Evolutionary conservation across 31 red algal species (phyloP), one percentile per base, ranked within the genome.

Genomic region (Odonthalia washingtoniensis): DNA sequence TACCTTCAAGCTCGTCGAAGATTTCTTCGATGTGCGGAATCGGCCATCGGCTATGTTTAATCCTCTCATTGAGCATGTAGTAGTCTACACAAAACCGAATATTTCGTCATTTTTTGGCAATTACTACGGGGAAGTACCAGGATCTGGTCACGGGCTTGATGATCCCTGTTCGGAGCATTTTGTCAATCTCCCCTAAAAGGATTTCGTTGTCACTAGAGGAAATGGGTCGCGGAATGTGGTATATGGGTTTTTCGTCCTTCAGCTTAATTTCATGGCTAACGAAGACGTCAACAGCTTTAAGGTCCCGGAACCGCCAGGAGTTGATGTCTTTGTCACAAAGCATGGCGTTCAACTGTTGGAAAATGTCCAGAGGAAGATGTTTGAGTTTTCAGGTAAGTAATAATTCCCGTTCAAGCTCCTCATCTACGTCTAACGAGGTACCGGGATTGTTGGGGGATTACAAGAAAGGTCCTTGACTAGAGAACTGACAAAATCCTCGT

Each of bases 21-120:
- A 82, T 66, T 32, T 82, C 78, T 34, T 82, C 60, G 34, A 82
- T 82, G 39, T 82, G 38, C 78, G 78, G 78, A 16, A 89, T 38
- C 75, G 75, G 86, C 1, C 76, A 89, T 2, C 46, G 21, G 32
- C 53, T 70, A 14, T 4, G 52, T 17, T 46, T 69, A 14, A 78
- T 81, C 5, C 42, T 2, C 3, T 5, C 5, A 44, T 44, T 44
- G 1, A n/a, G 80, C 75, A 46, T 39, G 28, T 5, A 57, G 31
- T 35, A 80, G 42, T 44, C 42, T 5, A 44, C 42, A 44, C 42
- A 44, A 5, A 89, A 80, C 18, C 46, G 26, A n/a, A n/a, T n/a
- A n/a, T n/a, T 82, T 82, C 1, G 52, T 82, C 35, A n/a, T n/a
- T n/a, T n/a, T n/a, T n/a, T n/a, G n/a, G 78, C 78, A n/a, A 66